These are phyloP conservation scores for Coemansia furcata DNA, from an alignment of 192 early-diverging fungal genomes.

Conservation along the genomic window DNA sequence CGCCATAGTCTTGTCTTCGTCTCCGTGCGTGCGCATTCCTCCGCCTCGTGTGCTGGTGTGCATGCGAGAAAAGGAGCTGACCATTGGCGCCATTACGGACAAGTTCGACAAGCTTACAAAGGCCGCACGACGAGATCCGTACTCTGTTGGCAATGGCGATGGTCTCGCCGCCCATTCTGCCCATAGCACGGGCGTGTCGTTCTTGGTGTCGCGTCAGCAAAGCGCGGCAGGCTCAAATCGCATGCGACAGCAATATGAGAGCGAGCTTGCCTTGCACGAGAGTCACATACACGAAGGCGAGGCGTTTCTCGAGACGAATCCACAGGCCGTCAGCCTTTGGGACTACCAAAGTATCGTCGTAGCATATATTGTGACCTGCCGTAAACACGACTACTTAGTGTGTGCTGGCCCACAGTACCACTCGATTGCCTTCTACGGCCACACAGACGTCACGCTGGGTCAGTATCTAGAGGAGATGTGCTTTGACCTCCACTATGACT, in stretches of 20 bases:
- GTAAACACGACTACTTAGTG: conserved; percentile 44
- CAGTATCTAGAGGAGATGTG: conserved; percentile 84
- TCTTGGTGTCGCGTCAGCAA: conserved; percentile 51
- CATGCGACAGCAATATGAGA: conserved; percentile 52
- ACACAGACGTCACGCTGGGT: conserved; percentile 83
- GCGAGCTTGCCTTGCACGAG: conserved; percentile 47
- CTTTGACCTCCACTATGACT: conserved; percentile 64
- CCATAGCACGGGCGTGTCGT: conserved; percentile 35
- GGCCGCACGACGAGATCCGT: conserved; percentile 8
- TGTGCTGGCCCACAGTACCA: conserved; percentile 74
- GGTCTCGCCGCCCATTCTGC: neutral
- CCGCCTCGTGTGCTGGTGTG: conserved; percentile 76
- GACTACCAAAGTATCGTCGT: conserved; percentile 54
- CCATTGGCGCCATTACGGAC: conserved; percentile 26
- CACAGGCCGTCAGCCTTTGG: conserved; percentile 45
- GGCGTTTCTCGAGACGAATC: conserved; percentile 43
- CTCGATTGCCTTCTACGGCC: conserved; percentile 71
- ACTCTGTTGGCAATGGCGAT: neutral
- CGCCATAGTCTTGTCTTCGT: conserved; percentile 79
- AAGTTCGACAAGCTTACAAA: conserved; percentile 32
- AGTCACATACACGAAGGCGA: conserved; percentile 43
- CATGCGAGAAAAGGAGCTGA: conserved; percentile 61
- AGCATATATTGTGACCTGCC: conserved; percentile 47
- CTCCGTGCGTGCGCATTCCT: conserved; percentile 82
- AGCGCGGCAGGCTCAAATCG: conserved; percentile 47